Conservation (phyloP, 148 eudicot genomes). For the Rhododendron vialii region DNA sequence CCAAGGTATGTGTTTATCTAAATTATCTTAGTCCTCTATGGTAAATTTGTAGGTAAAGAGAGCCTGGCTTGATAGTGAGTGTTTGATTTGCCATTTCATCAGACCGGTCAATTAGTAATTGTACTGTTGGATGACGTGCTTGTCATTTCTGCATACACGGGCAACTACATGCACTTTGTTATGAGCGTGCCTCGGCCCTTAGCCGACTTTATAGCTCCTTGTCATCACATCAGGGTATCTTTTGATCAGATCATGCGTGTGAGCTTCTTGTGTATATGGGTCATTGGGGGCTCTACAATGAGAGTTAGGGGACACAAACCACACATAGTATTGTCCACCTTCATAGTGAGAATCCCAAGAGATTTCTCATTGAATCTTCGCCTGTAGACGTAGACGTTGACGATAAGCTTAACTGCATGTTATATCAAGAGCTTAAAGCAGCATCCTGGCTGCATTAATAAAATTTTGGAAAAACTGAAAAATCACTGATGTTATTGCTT, state of each 20-base stretch:
- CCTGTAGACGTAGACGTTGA: background rate
- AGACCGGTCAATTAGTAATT: background rate
- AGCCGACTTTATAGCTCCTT: background rate
- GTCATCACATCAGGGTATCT: background rate
- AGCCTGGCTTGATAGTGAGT: background rate
- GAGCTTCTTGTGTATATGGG: background rate
- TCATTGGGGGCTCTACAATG: background rate
- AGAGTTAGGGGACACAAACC: background rate
- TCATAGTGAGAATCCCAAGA: background rate
- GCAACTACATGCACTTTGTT: background rate
- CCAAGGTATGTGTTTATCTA: constrained; percentile 41
- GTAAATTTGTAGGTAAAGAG: background rate
- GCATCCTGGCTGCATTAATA: background rate
- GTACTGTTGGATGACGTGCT: background rate
- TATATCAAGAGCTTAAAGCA: background rate
- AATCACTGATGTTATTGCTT: background rate
- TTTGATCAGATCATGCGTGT: too few species aligned
- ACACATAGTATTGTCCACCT: background rate
- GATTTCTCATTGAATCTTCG: background rate
- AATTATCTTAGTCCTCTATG: background rate
- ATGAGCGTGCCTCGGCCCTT: background rate
- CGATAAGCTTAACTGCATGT: background rate
- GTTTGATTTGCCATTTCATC: background rate
- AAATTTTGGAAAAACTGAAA: background rate
- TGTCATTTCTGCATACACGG: background rate